Evolutionary conservation across 768 basidiomycete species (phyloP), one percentile per base, ranked within the genome.

Genomic region (Amyloporia xantha): DNA sequence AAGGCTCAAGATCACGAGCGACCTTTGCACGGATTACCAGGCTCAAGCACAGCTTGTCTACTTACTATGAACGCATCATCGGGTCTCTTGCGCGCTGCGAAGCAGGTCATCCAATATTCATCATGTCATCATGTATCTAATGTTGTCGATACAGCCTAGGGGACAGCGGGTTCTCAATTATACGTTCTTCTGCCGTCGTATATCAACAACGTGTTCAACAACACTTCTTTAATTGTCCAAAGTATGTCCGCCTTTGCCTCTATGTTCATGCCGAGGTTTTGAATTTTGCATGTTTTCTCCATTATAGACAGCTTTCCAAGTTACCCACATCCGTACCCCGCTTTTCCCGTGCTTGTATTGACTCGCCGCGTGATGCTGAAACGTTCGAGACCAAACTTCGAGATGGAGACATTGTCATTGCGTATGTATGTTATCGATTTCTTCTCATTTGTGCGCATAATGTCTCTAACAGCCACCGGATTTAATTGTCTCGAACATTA

Each of bases 1-100:
- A n/a, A n/a, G n/a, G n/a, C n/a, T n/a, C n/a, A n/a, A n/a, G n/a
- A n/a, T n/a, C n/a, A n/a, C n/a, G n/a, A n/a, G n/a, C n/a, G n/a
- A n/a, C n/a, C n/a, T n/a, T 7, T 19, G 30, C 30, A 7, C 30
- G 30, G 71, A 73, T 25, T 42, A 44, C 13, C 35, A 91, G 89
- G 89, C 48, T 90, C 90, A 10, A 91, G 90, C 61, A 92, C 90
- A 0, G 88, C 86, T 27, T 88, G 86, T 58, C 65, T 91, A 21
- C 60, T 89, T 30, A 86, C 77, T 46, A 63, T 91, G 47, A 90
- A 91, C 59, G 75, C 85, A 7, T 77, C 84, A 15, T 84, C 83
- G 2, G 88, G 88, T 13, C 53, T 84, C 38, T 70, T 91, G 49
- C 84, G 84, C 43, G 79, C 86, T 20, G 85, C 86, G 49, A 91